Evolutionary conservation across 805 yeast species (phyloP).

Genomic region (Cyberlindnera sargentensis): DNA sequence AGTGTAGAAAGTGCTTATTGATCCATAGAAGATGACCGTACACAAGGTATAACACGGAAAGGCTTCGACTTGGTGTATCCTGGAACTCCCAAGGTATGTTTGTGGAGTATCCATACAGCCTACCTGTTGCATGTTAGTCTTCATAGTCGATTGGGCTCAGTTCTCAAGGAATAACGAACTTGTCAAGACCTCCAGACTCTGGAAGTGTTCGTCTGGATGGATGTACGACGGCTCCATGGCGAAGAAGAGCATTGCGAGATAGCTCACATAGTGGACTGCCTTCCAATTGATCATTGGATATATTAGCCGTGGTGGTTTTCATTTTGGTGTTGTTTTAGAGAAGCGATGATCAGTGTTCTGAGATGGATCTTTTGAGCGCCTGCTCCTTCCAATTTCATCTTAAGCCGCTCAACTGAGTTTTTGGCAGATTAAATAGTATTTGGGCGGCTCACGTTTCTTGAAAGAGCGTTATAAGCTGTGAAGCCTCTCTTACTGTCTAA

Average conservation of each 20-base stretch:
- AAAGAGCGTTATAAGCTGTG: too few relatives aligned
- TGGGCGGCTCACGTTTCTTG: too few relatives aligned
- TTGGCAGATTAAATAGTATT: too few relatives aligned
- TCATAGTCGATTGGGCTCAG: background rate
- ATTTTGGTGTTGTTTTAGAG: too few relatives aligned
- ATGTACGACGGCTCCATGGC: conserved; percentile 74
- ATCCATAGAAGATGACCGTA: conserved; percentile 61
- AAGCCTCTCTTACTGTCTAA: too few relatives aligned
- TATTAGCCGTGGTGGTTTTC: too few relatives aligned
- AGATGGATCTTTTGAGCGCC: too few relatives aligned
- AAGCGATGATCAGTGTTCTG: too few relatives aligned
- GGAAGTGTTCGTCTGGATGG: conserved; percentile 98
- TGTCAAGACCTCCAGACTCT: conserved; percentile 71
- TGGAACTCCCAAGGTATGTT: conserved; percentile 80
- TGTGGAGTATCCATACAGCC: conserved; percentile 36
- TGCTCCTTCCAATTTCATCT: too few relatives aligned
- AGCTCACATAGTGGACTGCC: conserved; percentile 18
- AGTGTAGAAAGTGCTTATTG: conserved; percentile 22
- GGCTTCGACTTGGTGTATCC: conserved; percentile 58
- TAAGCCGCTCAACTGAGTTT: too few relatives aligned
- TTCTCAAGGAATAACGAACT: conserved; percentile 16
- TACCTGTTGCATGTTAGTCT: conserved; percentile 10
- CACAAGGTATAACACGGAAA: conserved; percentile 54
- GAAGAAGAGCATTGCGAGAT: conserved; percentile 35
- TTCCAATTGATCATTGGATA: conserved; percentile 12